Conservation (phyloP, 495 filamentous ascomycete genomes). For the Tuber umbilicatum region DNA sequence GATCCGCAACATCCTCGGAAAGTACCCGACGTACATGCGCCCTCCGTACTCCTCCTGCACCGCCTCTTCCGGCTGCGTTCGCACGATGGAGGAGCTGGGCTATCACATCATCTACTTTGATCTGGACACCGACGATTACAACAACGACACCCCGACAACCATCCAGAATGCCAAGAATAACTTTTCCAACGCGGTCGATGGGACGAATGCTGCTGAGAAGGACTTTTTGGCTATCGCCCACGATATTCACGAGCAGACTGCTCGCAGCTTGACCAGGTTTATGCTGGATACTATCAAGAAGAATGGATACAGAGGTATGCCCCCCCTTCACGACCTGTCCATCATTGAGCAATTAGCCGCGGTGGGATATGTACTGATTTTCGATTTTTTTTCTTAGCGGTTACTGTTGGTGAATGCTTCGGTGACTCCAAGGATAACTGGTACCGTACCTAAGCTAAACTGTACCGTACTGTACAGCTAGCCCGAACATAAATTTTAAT, state of each 20-base stretch:
- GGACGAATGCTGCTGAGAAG: not conserved
- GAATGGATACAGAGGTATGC: conserved; percentile 18
- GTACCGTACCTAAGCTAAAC: conserved; percentile 31
- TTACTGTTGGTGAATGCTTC: conserved; percentile 33
- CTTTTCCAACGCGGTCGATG: conserved; percentile 26
- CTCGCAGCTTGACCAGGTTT: not conserved
- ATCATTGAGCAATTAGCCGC: not conserved
- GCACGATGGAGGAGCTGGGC: conserved; percentile 40
- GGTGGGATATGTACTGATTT: conserved; percentile 14
- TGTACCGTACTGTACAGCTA: not conserved
- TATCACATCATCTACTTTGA: conserved; percentile 47
- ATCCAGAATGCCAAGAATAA: conserved; percentile 34
- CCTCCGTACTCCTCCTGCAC: conserved; percentile 45
- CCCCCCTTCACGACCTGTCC: not conserved
- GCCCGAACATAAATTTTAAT: not conserved
- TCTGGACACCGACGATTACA: conserved; percentile 47
- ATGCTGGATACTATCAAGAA: conserved; percentile 14
- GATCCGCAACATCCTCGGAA: conserved; percentile 42
- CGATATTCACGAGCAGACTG: conserved; percentile 26
- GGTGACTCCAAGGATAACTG: conserved; percentile 26
- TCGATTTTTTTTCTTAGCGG: conserved; percentile 11
- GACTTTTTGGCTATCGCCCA: conserved; percentile 29
- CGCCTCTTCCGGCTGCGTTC: conserved; percentile 28
- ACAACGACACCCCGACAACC: conserved; percentile 27
- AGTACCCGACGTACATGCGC: conserved; percentile 46